phyloP scores from a whole-genome alignment of 257 asterid species.

The Gentiana macrophylla region DNA sequence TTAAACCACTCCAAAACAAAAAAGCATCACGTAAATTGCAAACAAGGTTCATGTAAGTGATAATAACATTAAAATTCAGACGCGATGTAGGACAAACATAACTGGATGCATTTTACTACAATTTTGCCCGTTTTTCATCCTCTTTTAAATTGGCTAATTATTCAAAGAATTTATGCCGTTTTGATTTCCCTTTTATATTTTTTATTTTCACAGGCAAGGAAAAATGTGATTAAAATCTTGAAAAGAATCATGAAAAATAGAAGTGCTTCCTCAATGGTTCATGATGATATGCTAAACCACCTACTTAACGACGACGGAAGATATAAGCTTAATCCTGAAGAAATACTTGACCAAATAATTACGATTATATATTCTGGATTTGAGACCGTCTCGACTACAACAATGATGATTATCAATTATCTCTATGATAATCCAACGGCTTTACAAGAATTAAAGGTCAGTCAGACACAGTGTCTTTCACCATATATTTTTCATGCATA shows the following conservation, averaged over 20 bases:
- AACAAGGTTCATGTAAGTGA: no score
- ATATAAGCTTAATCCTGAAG: conserved; percentile 62
- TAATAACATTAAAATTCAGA: no score
- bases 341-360: conserved; percentile 69
- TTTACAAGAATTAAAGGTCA: conserved; percentile 69
- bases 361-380: conserved; percentile 78
- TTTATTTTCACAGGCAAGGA: conserved; percentile 53
- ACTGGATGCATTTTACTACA: no score
- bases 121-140: no score
- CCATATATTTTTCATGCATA: no score
- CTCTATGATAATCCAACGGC: conserved; percentile 86
- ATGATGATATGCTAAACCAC: conserved; percentile 59
- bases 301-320: conserved; percentile 35
- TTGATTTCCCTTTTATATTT: background rate
- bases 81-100: no score
- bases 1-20: no score
- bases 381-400: conserved; percentile 81
- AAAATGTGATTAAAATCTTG: conserved; percentile 44
- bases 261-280: conserved; percentile 27
- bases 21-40: no score
- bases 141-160: no score
- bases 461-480: background rate
- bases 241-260: conserved; percentile 47
- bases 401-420: conserved; percentile 95
- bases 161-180: background rate